Conservation (phyloP, 441 rosid genomes). For the Pelargonium cotyledonis region DNA sequence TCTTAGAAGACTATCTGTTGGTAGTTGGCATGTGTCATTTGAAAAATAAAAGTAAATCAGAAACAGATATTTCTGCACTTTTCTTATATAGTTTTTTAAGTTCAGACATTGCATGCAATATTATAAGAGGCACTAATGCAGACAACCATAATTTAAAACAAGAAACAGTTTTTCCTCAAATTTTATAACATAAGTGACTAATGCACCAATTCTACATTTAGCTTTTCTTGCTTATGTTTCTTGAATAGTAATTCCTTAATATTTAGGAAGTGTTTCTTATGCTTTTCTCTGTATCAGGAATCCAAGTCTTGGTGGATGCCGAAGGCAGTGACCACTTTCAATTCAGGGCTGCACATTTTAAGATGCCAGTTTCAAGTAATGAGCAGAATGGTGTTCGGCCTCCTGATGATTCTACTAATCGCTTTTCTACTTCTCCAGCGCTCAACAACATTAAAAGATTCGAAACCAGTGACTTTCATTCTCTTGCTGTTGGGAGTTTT, state of each 20-base stretch:
- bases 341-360: constrained; percentile 39
- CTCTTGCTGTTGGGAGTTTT: constrained; percentile 52
- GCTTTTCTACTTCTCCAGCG: constrained; percentile 60
- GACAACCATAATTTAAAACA: no score
- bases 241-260: neutral
- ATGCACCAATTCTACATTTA: no score
- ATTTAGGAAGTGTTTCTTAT: neutral
- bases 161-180: no score
- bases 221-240: no score
- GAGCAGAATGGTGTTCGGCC: constrained; percentile 54
- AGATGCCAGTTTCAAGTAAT: constrained; percentile 56
- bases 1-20: no score
- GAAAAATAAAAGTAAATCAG: no score
- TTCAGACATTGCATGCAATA: no score
- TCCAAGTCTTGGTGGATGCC: constrained; percentile 73
- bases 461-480: constrained; percentile 66
- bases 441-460: constrained; percentile 44
- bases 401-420: constrained; percentile 48
- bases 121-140: no score
- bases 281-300: constrained; percentile 30
- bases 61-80: no score
- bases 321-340: constrained; percentile 41
- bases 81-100: no score
- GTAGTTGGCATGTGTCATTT: no score
- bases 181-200: no score